A percentile compares a stretch with the other conserved stretches of the same genome.
Evolutionary conservation across 2,329 filamentous ascomycete genomes (phyloP).

Genomic region (Colletotrichum sp.): DNA sequence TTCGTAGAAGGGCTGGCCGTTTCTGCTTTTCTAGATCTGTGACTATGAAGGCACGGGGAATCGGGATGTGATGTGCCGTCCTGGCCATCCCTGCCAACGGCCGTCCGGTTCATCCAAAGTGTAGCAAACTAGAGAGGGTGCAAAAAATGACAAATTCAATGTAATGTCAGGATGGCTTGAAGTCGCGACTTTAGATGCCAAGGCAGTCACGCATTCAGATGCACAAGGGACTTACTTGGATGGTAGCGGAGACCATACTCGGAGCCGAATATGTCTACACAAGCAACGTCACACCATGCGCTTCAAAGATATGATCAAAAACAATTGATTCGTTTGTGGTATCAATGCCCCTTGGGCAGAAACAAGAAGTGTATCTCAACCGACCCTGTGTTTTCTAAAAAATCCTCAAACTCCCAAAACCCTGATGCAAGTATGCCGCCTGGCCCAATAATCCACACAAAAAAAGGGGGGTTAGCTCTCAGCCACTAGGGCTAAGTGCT

Average conservation of each 20-base stretch:
- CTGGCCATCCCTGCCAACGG: not conserved
- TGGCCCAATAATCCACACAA: not conserved
- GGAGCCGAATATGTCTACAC: not conserved
- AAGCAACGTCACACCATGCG: not conserved
- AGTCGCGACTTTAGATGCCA: not conserved
- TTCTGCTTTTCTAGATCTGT: not conserved
- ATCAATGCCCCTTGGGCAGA: not conserved
- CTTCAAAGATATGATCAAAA: not conserved
- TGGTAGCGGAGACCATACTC: not conserved
- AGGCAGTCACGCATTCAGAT: not conserved
- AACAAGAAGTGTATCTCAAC: not conserved
- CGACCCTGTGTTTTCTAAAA: constrained; percentile 3
- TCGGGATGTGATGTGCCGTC: not conserved
- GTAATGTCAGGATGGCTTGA: not conserved
- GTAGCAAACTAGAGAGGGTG: not conserved
- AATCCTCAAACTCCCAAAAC: not conserved
- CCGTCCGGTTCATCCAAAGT: not conserved
- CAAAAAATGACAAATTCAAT: not conserved
- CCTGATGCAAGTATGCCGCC: constrained; percentile 2
- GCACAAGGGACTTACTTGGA: not conserved
- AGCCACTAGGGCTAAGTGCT: not conserved
- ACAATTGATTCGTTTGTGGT: not conserved
- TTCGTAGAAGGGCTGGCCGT: not conserved
- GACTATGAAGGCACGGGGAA: not conserved
- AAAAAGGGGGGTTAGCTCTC: not conserved